These are phyloP conservation scores for Pichia sporocuriosa DNA, from an alignment of 805 yeast species.

Conservation along the genomic window DNA sequence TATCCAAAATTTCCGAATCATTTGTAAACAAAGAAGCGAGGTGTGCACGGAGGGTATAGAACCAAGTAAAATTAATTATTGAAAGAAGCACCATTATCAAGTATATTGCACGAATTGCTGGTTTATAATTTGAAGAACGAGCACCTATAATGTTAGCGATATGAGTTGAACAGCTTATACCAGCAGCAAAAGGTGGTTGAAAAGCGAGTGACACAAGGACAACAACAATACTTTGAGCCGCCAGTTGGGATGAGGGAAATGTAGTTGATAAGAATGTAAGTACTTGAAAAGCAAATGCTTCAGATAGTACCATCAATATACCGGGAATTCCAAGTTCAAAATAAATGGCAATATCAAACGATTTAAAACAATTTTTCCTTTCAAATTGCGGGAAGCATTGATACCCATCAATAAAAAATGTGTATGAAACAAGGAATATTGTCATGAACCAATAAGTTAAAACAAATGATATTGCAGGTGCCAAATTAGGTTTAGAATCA, in stretches of 20 bases:
- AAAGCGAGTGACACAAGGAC: slow-evolving; percentile 43
- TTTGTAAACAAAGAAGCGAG: slow-evolving; percentile 38
- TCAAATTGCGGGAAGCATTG: slow-evolving; percentile 49
- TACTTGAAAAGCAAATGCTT: slow-evolving; percentile 49
- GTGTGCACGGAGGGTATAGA: slow-evolving; percentile 31
- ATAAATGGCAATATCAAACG: slow-evolving; percentile 24
- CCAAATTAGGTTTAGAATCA: neutral
- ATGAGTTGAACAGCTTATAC: slow-evolving; percentile 46
- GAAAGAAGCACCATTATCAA: slow-evolving; percentile 29
- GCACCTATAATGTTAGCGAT: slow-evolving; percentile 51
- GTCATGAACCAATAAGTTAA: slow-evolving; percentile 68
- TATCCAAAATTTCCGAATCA: slow-evolving; percentile 32
- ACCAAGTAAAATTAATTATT: slow-evolving; percentile 32
- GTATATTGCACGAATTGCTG: slow-evolving; percentile 34
- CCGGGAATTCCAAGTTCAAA: slow-evolving; percentile 45
- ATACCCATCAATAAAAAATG: slow-evolving; percentile 50
- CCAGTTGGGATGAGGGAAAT: slow-evolving; percentile 42
- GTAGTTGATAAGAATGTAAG: slow-evolving; percentile 44
- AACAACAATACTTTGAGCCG: slow-evolving; percentile 46
- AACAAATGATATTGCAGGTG: slow-evolving; percentile 63
- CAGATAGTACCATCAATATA: slow-evolving; percentile 49
- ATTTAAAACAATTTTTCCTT: neutral
- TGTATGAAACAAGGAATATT: slow-evolving; percentile 44
- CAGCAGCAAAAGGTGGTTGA: slow-evolving; percentile 47
- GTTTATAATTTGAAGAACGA: slow-evolving; percentile 31